Percentiles rank a stretch among this genome's conserved stretches.
These are phyloP conservation scores for Novakomyces olei DNA, from an alignment of 805 yeast genomes.

Conservation along the genomic window DNA sequence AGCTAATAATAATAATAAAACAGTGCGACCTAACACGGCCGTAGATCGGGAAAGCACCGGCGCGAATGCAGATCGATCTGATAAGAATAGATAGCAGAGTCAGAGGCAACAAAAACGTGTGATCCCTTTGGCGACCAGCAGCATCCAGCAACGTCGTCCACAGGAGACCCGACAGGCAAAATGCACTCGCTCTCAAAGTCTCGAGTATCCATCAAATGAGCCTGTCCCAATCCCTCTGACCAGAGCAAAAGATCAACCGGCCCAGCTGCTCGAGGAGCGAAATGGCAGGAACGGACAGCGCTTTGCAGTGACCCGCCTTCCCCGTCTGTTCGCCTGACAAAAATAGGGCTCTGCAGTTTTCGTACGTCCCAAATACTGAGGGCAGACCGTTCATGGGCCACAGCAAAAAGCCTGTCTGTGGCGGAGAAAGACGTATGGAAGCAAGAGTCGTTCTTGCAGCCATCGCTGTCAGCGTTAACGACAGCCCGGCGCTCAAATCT, in stretches of 20 bases:
- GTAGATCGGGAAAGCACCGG: neutral
- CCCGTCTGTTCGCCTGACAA: neutral
- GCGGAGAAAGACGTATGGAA: conserved; percentile 1
- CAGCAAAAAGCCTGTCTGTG: conserved; percentile 1
- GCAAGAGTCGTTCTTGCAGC: neutral
- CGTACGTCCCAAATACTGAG: conserved; percentile 2
- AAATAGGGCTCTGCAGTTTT: neutral
- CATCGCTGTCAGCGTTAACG: no score
- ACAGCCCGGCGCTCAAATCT: neutral
- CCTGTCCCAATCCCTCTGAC: neutral
- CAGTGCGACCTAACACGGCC: no score
- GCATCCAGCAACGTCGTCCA: neutral
- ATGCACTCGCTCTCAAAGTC: neutral
- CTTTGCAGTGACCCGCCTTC: neutral
- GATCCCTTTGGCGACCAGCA: conserved; percentile 2
- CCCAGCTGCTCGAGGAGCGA: conserved; percentile 1
- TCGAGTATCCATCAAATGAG: conserved; percentile 1
- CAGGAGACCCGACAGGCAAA: neutral
- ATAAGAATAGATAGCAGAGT: neutral
- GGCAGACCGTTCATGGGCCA: conserved; percentile 1
- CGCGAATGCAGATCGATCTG: conserved; percentile 1
- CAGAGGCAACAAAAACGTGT: conserved; percentile 1
- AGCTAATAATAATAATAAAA: no score
- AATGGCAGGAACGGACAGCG: conserved; percentile 1
- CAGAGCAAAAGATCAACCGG: conserved; percentile 1